These are phyloP conservation scores for Russula abietina DNA, from an alignment of 768 basidiomycete species.

Conservation along the genomic window DNA sequence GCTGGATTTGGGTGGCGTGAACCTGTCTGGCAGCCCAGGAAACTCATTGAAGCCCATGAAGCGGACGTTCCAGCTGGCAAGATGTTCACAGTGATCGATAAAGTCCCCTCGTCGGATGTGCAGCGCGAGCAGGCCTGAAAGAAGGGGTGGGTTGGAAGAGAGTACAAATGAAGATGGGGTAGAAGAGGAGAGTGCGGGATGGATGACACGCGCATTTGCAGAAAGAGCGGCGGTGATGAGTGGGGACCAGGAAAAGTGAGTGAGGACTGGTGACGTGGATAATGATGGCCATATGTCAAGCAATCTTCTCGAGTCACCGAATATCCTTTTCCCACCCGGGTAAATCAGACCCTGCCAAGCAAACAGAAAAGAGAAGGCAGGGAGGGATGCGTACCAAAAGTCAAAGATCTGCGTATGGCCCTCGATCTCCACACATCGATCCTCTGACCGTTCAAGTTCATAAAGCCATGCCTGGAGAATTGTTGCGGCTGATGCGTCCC, in stretches of 20 bases:
- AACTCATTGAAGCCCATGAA: slow-evolving; percentile 44
- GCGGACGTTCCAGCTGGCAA: slow-evolving; percentile 32
- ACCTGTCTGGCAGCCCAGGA: slow-evolving; percentile 37
- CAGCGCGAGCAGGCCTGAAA: slow-evolving; percentile 40
- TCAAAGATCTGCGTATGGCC: slow-evolving; percentile 36
- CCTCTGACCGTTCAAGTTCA: slow-evolving; percentile 32
- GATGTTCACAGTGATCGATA: slow-evolving; percentile 36
- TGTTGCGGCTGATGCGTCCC: slow-evolving; percentile 27
- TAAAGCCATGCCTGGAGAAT: slow-evolving; percentile 38
- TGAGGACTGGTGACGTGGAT: slow-evolving; percentile 32
- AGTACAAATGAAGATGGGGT: neutral
- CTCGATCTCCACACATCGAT: slow-evolving; percentile 39
- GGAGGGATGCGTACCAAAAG: slow-evolving; percentile 31
- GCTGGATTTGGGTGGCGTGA: slow-evolving; percentile 21
- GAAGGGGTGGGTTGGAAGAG: slow-evolving; percentile 23
- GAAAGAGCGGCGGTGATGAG: slow-evolving; percentile 32
- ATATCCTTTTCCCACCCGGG: slow-evolving; percentile 28
- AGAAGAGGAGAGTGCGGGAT: slow-evolving; percentile 10
- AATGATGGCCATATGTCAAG: slow-evolving; percentile 35
- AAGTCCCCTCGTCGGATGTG: slow-evolving; percentile 50
- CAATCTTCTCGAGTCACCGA: slow-evolving; percentile 32
- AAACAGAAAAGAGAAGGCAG: neutral
- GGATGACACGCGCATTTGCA: slow-evolving; percentile 30
- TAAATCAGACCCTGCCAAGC: neutral
- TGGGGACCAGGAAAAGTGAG: slow-evolving; percentile 37